phyloP scores from a whole-genome alignment of 2,329 filamentous ascomycete species.

The Paecilomyces niveus region DNA sequence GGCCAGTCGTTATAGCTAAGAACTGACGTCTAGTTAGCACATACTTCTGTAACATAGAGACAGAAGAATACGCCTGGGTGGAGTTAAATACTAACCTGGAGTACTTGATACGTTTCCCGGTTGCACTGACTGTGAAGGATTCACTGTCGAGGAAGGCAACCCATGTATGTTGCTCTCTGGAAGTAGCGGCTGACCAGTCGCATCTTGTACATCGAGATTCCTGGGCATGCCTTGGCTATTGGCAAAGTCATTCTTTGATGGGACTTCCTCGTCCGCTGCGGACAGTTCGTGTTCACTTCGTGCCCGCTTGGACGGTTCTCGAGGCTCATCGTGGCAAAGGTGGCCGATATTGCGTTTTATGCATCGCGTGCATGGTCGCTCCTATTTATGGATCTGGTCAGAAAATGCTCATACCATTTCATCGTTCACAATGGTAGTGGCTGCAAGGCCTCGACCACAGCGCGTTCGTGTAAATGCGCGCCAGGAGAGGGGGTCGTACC shows the following conservation, averaged over 20 bases:
- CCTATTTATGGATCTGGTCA: conserved; percentile 43
- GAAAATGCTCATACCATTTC: background rate
- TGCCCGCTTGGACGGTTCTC: conserved; percentile 75
- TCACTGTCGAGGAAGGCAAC: conserved; percentile 43
- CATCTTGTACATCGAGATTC: conserved; percentile 51
- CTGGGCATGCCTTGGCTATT: conserved; percentile 43
- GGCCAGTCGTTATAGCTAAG: conserved; percentile 76
- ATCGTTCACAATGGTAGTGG: background rate
- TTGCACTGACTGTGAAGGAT: conserved; percentile 59
- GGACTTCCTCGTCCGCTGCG: conserved; percentile 53
- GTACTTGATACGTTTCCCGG: conserved; percentile 56
- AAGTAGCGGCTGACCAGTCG: conserved; percentile 40
- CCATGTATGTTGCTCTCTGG: conserved; percentile 32
- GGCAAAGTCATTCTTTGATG: conserved; percentile 37
- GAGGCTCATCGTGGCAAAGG: conserved; percentile 94
- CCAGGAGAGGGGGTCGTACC: conserved; percentile 49
- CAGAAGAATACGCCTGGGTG: conserved; percentile 6
- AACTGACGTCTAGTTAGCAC: conserved; percentile 44
- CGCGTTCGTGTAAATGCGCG: conserved; percentile 18
- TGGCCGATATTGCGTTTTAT: conserved; percentile 98
- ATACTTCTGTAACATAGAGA: conserved; percentile 3
- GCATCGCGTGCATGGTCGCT: conserved; percentile 93
- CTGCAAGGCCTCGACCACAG: conserved; percentile 1
- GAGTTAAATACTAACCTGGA: conserved; percentile 46
- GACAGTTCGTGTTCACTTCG: conserved; percentile 55